Base-by-base conservation (phyloP, 2,329 filamentous ascomycete genomes). In the Neofusicoccum sp. region DNA sequence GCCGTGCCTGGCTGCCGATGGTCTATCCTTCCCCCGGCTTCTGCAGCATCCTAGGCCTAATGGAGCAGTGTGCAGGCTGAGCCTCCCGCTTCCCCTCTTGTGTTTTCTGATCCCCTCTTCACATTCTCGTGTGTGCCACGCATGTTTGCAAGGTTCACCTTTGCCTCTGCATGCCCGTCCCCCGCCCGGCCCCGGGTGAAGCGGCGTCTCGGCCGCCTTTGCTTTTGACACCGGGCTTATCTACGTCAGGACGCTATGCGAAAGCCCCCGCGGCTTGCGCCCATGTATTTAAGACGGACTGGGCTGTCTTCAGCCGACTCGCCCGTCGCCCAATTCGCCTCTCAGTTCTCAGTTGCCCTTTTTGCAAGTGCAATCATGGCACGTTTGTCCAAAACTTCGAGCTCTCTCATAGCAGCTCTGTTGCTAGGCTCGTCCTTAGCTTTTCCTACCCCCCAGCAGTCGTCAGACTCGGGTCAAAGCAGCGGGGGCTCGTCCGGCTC, bases 401-500 rank as follows among this genome's bases (percentile, higher is more conserved):
- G 7, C 1, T 12, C 31, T 5, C 31, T 53, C 3, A 24, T 41
- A 28, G 20, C 33, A 26, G 54, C 54, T 36, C 43, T 58, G n/a
- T 26, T 58, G 11, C 41, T 58, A 9, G 20, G 30, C 9, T 26
- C 41, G 11, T n/a, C 54, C 16, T 16, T 16, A 26, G 26, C 41
- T 34, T 11, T 40, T 4, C 41, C 54, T 38, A 41, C 54, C 30
- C 41, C 43, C 3, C 54, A 47, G 34, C 31, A 36, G 2, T 2
- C 30, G 12, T 53, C 31, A 7, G 41, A 31, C 20, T 9, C 49
- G 16, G 38, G 30, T 14, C 38, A 43, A 7, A 7, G 28, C 51
- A 7, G 51, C n/a, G 16, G 51, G 14, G 30, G 62, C 62, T 41
- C 60, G 58, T 49, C 61, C 60, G 31, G 34, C 51, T 58, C 16